Evolutionary conservation across 2,329 filamentous ascomycete species (phyloP).

Genomic region (Pestalotiopsis sp.): DNA sequence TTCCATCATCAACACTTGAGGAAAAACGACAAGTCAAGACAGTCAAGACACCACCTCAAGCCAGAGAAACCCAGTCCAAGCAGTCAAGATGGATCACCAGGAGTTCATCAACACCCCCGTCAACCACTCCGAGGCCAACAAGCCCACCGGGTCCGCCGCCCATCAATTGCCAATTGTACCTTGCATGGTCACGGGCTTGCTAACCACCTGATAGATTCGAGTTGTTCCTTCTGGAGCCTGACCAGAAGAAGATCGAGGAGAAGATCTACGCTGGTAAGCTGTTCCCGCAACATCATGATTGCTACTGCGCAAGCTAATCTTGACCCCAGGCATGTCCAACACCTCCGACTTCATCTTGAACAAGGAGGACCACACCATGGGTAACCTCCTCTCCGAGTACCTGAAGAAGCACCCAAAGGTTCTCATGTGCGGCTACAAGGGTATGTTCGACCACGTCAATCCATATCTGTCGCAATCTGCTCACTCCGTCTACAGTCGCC

Average conservation of each 20-base stretch:
- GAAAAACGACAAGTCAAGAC: not conserved
- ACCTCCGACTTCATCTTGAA: slow-evolving; percentile 94
- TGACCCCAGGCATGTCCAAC: slow-evolving; percentile 76
- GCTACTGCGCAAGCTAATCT: slow-evolving; percentile 3
- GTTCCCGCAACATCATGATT: not conserved
- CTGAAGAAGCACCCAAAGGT: slow-evolving; percentile 85
- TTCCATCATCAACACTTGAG: not conserved
- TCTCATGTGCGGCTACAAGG: slow-evolving; percentile 90
- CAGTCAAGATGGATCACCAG: not conserved
- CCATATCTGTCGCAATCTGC: not conserved
- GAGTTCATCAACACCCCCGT: not conserved
- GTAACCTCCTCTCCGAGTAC: slow-evolving; percentile 84
- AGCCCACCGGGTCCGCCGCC: slow-evolving; percentile 7
- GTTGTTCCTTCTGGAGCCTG: slow-evolving; percentile 81
- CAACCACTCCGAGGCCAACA: not conserved
- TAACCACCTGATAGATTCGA: slow-evolving; percentile 70
- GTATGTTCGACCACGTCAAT: slow-evolving; percentile 46
- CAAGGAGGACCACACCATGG: slow-evolving; percentile 96
- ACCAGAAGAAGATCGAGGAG: slow-evolving; percentile 92
- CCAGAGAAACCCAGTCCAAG: not conserved
- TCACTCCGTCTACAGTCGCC: slow-evolving; percentile 43
- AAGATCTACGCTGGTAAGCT: slow-evolving; percentile 83
- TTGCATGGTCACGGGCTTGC: slow-evolving; percentile 17
- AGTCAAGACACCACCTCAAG: not conserved
- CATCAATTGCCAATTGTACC: not conserved